Evolutionary conservation across 2,329 filamentous ascomycete species (phyloP), one percentile per base, ranked within the genome.

Genomic region (Ascochyta pisi): DNA sequence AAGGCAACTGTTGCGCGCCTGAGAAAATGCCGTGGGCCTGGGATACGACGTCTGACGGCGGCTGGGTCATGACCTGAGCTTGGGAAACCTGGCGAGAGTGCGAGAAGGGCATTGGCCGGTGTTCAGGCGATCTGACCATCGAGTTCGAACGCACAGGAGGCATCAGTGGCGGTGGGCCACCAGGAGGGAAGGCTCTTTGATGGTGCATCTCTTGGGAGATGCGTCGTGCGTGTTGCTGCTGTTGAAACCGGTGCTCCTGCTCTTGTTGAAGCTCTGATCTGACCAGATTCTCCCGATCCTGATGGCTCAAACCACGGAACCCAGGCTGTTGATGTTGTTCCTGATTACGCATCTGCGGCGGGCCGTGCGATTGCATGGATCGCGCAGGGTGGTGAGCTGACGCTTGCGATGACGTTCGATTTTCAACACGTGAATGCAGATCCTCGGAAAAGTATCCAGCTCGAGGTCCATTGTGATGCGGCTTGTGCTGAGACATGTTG

Each of bases 371-470:
- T 41, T 71, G 71, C n/a, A 69, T 41, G 37, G 64, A 27, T 19
- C 70, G 35, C 62, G 37, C 65, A 52, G 23, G 61, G 45, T 52
- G 66, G 65, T 50, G 65, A 52, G 37, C 50, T 1, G 71, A 62
- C 26, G 70, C 61, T 34, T 73, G 71, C 15, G 70, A 69, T 12
- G 68, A 47, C 31, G 65, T 66, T 34, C 73, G 66, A 45, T 60
- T 65, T 13, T 76, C 73, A 9, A 63, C 49, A 31, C 72, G 70
- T 7, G 64, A 34, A 7, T 65, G 60, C 22, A 65, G n/a, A 16
- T 73, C 70, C 47, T 76, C 70, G 13, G 73, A 73, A 47, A 76
- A 76, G 52, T 67, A 76, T 2, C 74, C 74, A 38, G 68, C 65
- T 45, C 64, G 69, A 56, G 74, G 74, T 13, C 68, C 70, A 31